A percentile compares a stretch with the other conserved stretches of the same genome.
These are phyloP conservation scores for Neurospora intermedia DNA, from an alignment of 495 filamentous ascomycete species.

Conservation along the genomic window DNA sequence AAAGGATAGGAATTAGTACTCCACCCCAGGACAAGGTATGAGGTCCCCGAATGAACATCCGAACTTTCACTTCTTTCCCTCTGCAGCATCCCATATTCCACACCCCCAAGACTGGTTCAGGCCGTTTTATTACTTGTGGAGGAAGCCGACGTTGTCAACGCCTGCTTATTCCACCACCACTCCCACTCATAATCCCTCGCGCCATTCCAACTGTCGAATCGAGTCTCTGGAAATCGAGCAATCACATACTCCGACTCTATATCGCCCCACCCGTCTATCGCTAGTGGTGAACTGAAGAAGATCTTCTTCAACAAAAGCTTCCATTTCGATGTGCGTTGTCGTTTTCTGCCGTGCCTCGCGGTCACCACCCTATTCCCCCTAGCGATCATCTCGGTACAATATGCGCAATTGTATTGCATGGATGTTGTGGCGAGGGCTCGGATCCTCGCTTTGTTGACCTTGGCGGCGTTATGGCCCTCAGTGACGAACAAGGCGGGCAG, in stretches of 20 bases:
- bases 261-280: neutral
- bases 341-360: neutral
- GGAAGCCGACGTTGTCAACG: neutral
- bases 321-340: neutral
- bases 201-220: neutral
- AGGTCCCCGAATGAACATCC: neutral
- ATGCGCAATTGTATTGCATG: neutral
- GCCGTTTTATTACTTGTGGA: neutral
- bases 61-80: neutral
- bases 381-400: neutral
- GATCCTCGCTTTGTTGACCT: neutral
- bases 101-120: neutral
- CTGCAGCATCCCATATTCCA: neutral
- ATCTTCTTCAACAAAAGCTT: neutral
- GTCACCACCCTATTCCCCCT: neutral
- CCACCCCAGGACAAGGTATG: neutral
- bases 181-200: slow-evolving; percentile 18
- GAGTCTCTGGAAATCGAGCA: neutral
- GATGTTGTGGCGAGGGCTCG: neutral
- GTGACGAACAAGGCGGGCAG: slow-evolving; percentile 13
- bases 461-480: neutral
- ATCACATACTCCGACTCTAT: neutral
- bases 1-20: neutral
- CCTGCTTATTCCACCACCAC: slow-evolving; percentile 18
- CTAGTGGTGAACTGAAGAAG: neutral